Evolutionary conservation across 495 filamentous ascomycete genomes (phyloP).

Genomic region (Daldinia childiae): DNA sequence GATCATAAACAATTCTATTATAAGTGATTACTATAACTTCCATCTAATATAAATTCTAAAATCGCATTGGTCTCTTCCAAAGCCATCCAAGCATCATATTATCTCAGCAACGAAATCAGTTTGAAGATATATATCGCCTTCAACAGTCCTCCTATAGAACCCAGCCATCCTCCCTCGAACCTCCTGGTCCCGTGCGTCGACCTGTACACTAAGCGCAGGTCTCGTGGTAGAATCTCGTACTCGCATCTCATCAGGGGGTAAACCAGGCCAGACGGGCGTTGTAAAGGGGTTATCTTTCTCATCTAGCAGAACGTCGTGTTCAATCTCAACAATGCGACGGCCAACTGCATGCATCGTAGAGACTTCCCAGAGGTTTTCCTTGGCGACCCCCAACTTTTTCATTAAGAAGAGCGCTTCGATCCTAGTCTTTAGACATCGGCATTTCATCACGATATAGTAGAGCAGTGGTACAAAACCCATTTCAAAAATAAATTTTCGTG

Average conservation of each 20-base stretch:
- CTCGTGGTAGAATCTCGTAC: conserved; percentile 33
- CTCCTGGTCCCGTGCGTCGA: conserved; percentile 12
- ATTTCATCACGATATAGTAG: conserved; percentile 61
- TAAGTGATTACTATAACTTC: background rate
- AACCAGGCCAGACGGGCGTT: conserved; percentile 24
- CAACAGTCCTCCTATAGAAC: conserved; percentile 35
- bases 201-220: background rate
- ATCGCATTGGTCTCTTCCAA: background rate
- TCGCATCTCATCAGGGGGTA: conserved; percentile 41
- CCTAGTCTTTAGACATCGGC: conserved; percentile 56
- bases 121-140: conserved; percentile 37
- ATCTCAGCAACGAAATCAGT: conserved; percentile 29
- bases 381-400: conserved; percentile 44
- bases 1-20: background rate
- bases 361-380: conserved; percentile 54
- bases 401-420: conserved; percentile 54
- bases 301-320: conserved; percentile 34
- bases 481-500: conserved; percentile 58
- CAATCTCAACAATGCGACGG: conserved; percentile 37
- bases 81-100: background rate
- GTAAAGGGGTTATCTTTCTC: conserved; percentile 10
- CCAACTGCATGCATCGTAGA: conserved; percentile 46
- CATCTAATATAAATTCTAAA: background rate
- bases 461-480: conserved; percentile 61
- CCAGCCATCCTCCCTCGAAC: conserved; percentile 26